Conservation (phyloP, 306 rosid genomes). For the Canavalia ensiformis region DNA sequence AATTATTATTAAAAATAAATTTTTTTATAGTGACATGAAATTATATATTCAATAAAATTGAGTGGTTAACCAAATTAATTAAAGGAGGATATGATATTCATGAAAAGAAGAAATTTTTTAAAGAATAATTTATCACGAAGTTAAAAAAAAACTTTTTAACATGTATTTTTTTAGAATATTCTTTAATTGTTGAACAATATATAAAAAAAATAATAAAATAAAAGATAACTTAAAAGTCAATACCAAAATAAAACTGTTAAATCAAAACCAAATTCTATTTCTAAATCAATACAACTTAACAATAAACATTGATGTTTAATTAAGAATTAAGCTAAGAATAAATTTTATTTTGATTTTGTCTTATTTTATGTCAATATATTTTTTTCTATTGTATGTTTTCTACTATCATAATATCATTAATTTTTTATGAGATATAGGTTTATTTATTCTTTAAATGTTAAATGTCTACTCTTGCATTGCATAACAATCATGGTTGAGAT, state of each 20-base stretch:
- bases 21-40: too few species aligned
- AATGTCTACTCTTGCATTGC: neutral
- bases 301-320: neutral
- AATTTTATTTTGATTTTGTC: neutral
- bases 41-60: too few species aligned
- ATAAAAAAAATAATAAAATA: neutral
- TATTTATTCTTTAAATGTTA: neutral
- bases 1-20: too few species aligned
- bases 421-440: neutral
- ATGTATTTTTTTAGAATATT: too few species aligned
- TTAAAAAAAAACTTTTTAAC: too few species aligned
- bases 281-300: neutral
- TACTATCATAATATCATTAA: neutral
- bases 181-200: too few species aligned
- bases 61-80: too few species aligned
- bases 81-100: too few species aligned
- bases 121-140: too few species aligned
- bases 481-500: neutral
- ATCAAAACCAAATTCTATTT: neutral
- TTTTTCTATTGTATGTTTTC: neutral
- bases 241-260: neutral
- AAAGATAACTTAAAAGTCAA: neutral
- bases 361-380: neutral
- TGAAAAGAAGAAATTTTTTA: too few species aligned
- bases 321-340: neutral